Evolutionary conservation across 176 grass and related monocot species (phyloP).

Genomic region (Aegilops tauschii): DNA sequence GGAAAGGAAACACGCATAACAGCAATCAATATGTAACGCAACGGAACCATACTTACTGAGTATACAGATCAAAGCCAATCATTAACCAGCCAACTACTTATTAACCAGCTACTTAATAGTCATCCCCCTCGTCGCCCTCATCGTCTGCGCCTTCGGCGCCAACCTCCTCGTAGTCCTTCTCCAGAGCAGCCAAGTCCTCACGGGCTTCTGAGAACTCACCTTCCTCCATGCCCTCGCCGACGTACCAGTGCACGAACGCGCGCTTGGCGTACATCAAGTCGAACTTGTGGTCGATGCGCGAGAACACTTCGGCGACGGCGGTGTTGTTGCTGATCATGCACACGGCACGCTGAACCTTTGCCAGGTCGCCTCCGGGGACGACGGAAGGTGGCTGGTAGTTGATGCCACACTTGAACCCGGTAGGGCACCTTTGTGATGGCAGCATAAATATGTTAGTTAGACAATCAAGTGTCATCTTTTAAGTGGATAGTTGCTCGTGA

Average conservation of each 20-base stretch:
- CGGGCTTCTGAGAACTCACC: constrained; percentile 90
- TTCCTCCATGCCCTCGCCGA: constrained; percentile 91
- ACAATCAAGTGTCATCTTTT: background rate
- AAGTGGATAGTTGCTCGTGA: constrained; percentile 13
- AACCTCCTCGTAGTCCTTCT: constrained; percentile 90
- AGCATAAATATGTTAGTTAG: constrained; percentile 38
- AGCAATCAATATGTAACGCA: constrained; percentile 42
- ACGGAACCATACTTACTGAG: constrained; percentile 9
- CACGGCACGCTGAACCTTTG: constrained; percentile 88
- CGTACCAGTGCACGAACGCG: constrained; percentile 92
- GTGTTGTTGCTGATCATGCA: constrained; percentile 99
- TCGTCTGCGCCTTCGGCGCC: constrained; percentile 80
- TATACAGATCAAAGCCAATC: constrained; percentile 38
- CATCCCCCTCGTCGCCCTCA: constrained; percentile 61
- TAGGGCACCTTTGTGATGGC: constrained; percentile 61
- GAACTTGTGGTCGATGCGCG: constrained; percentile 90
- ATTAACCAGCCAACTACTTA: constrained; percentile 47
- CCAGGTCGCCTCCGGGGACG: constrained; percentile 82
- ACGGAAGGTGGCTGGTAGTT: constrained; percentile 93
- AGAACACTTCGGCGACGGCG: constrained; percentile 83
- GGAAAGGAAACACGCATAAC: constrained; percentile 37
- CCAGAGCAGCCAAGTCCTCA: constrained; percentile 84
- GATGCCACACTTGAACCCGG: constrained; percentile 95
- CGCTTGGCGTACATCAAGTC: constrained; percentile 90
- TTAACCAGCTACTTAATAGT: constrained; percentile 63